Percentiles rank a stretch among this genome's conserved stretches.
Conservation (phyloP, 495 filamentous ascomycete genomes). For the Bathelium albidoporum region DNA sequence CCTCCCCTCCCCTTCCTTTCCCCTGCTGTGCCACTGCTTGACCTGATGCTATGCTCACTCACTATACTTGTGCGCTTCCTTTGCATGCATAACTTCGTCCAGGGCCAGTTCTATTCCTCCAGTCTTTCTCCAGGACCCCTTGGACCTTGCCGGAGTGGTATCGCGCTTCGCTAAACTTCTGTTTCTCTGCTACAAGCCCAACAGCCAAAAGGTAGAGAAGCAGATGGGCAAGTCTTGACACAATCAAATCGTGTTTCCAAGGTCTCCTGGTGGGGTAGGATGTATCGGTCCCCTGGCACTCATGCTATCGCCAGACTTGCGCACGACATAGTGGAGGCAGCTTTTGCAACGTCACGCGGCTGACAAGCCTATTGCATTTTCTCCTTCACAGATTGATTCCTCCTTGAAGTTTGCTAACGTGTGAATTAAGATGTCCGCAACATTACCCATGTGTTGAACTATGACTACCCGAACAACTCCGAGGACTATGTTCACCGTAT, state of each 20-base stretch:
- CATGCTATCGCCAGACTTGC: conserved; percentile 21
- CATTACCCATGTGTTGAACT: conserved; percentile 99
- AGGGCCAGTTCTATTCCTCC: conserved; percentile 67
- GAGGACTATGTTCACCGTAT: conserved; percentile 42
- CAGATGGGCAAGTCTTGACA: conserved; percentile 66
- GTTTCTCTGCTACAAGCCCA: conserved; percentile 49
- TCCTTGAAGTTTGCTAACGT: conserved; percentile 65
- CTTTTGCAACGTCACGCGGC: conserved; percentile 46
- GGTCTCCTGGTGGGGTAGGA: conserved; percentile 45
- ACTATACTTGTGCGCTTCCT: conserved; percentile 65
- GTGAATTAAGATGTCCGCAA: conserved; percentile 89
- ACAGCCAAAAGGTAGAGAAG: conserved; percentile 69
- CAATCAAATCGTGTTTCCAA: conserved; percentile 57
- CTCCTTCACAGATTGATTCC: conserved; percentile 29
- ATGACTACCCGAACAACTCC: conserved; percentile 99
- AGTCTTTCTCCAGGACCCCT: conserved; percentile 70
- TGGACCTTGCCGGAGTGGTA: conserved; percentile 71
- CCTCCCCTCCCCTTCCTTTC: conserved; percentile 34
- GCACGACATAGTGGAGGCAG: conserved; percentile 51
- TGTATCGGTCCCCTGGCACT: background rate
- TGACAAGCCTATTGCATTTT: conserved; percentile 46
- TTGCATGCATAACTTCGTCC: conserved; percentile 74
- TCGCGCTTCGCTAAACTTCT: conserved; percentile 61
- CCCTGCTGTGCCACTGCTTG: conserved; percentile 29
- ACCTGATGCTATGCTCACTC: conserved; percentile 73